Evolutionary conservation across 169 alveolate genomes (phyloP), one percentile per base, ranked within the genome.

Genomic region (Theileria orientalis): DNA sequence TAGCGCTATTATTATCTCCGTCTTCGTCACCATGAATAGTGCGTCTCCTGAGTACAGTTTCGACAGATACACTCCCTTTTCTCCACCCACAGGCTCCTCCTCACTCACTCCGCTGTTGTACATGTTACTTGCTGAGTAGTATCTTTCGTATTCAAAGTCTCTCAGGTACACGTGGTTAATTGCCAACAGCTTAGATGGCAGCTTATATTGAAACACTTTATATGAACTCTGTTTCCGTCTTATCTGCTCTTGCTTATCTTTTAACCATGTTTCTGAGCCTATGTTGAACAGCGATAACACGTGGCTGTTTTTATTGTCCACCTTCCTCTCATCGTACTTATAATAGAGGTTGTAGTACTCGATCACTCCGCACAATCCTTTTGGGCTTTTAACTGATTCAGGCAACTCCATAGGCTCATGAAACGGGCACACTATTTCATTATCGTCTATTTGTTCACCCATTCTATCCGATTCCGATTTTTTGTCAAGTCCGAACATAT

Each of bases 341-440:
- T 44, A 68, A 7, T 67, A 11, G 16, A 77, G 56, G n/a, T 52
- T 68, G 30, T 57, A 19, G 19, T 77, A 74, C 1, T 27, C 19
- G 1, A 77, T 47, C 0, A 59, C 57, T 14, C 41, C 69, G 29
- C 54, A 21, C 16, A 13, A 27, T 0, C 75, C 74, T 23, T 59
- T 67, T 5, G 51, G 41, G 32, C 62, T 19, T 2, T 51, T 16
- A 19, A 77, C 11, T 25, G 40, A 23, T 6, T 77, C 80, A 23
- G 86, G 86, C 60, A 77, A 30, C 9, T 64, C 76, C 1, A 25
- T 21, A 0, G 77, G 79, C 2, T 41, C 25, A 33, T 77, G 86
- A 72, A 69, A 49, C 0, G 83, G 86, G 37, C 86, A 77, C 11
- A 75, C 42, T n/a, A 72, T 66, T 8, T 75, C 84, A n/a, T 47